A percentile compares a stretch with the other conserved stretches of the same genome.
These are phyloP conservation scores for Ceratobasidium sp. DNA, from an alignment of 1,284 basidiomycete genomes.

Conservation along the genomic window DNA sequence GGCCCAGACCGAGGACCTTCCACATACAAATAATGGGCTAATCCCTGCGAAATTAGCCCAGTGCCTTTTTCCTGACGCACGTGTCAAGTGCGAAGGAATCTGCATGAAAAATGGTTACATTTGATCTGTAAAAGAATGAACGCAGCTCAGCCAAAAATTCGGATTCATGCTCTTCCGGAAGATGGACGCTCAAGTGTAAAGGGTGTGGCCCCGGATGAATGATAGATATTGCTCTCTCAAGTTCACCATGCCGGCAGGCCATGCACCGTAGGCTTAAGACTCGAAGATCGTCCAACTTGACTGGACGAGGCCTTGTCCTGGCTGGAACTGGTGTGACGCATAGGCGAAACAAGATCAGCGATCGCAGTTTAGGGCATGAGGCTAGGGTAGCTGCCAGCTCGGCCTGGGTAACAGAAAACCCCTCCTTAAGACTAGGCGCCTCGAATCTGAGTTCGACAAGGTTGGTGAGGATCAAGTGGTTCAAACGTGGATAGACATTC, in stretches of 20 bases:
- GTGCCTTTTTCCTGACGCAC: slow-evolving; percentile 8
- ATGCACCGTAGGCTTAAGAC: neutral
- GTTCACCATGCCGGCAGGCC: neutral
- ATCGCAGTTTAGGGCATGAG: neutral
- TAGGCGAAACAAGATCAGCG: neutral
- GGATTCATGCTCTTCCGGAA: neutral
- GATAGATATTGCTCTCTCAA: neutral
- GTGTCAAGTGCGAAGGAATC: too few species aligned
- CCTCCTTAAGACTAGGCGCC: neutral
- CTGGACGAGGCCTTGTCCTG: too few species aligned
- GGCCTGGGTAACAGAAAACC: neutral
- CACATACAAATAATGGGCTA: slow-evolving; percentile 1
- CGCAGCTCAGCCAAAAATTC: neutral
- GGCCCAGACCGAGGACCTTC: neutral
- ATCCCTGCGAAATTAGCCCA: neutral
- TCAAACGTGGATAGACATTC: neutral
- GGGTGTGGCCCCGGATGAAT: neutral
- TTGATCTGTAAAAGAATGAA: neutral
- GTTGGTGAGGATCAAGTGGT: neutral
- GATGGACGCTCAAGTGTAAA: neutral
- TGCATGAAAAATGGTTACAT: neutral
- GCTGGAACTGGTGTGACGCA: neutral
- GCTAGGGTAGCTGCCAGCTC: neutral
- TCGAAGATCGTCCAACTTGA: neutral
- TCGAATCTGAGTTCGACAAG: slow-evolving; percentile 5